Conservation (phyloP, 148 eudicot species). For the Dysphania ambrosioides region DNA sequence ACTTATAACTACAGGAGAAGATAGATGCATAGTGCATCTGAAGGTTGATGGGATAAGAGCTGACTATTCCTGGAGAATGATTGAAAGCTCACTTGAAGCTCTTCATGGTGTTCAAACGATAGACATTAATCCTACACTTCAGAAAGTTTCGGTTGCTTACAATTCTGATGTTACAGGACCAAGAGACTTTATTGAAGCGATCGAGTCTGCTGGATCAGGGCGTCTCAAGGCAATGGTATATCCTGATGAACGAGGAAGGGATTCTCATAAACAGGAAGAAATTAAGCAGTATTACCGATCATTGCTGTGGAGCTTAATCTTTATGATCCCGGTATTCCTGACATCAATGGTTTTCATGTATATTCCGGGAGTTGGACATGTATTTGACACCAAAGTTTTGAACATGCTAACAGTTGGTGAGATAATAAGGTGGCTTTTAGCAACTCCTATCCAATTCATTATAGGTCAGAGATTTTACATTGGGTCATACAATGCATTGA, state of each 20-base stretch:
- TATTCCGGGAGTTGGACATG: slow-evolving; percentile 63
- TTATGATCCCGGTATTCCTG: slow-evolving; percentile 82
- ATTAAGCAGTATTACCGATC: slow-evolving; percentile 54
- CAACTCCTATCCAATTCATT: slow-evolving; percentile 91
- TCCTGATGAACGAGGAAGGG: slow-evolving; percentile 63
- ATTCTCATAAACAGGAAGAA: slow-evolving; percentile 57
- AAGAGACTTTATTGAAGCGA: slow-evolving; percentile 61
- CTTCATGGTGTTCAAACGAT: slow-evolving; percentile 69
- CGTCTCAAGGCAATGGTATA: slow-evolving; percentile 58
- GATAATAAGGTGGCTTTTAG: slow-evolving; percentile 68
- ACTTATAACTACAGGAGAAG: slow-evolving; percentile 77
- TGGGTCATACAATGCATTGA: slow-evolving; percentile 82
- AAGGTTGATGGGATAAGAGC: slow-evolving; percentile 56
- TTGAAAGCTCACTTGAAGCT: slow-evolving; percentile 57
- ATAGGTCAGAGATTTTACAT: slow-evolving; percentile 77
- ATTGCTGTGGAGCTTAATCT: slow-evolving; percentile 82
- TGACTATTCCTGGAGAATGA: slow-evolving; percentile 43
- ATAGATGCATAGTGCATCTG: slow-evolving; percentile 50
- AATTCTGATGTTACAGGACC: slow-evolving; percentile 82
- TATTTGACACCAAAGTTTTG: slow-evolving; percentile 55
- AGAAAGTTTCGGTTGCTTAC: slow-evolving; percentile 61
- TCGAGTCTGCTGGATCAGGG: slow-evolving; percentile 59
- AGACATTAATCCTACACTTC: slow-evolving; percentile 42
- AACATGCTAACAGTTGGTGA: slow-evolving; percentile 72
- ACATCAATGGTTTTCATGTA: slow-evolving; percentile 94